These are phyloP conservation scores for Strobilomyces echinocephalus DNA, from an alignment of 768 basidiomycete genomes.

Conservation along the genomic window DNA sequence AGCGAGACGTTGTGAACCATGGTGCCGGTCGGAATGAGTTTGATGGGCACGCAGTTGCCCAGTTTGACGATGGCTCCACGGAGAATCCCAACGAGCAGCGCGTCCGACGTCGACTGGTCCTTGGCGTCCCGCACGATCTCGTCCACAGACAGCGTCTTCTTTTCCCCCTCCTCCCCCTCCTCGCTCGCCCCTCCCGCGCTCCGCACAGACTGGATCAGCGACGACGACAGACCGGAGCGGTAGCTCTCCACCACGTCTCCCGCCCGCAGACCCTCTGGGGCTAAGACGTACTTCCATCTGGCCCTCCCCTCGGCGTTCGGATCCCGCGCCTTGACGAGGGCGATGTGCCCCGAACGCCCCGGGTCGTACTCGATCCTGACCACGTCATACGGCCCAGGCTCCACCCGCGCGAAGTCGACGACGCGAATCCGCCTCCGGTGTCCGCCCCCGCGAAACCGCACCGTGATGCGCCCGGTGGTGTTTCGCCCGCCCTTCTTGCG, in stretches of 20 bases:
- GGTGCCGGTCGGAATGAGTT: constrained; percentile 88
- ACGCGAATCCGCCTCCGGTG: constrained; percentile 81
- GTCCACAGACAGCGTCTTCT: constrained; percentile 15
- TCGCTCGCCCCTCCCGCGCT: constrained; percentile 15
- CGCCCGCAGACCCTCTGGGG: constrained; percentile 82
- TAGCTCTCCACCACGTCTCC: constrained; percentile 88
- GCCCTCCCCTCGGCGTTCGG: constrained; percentile 46
- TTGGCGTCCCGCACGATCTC: constrained; percentile 22
- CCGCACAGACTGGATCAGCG: constrained; percentile 47
- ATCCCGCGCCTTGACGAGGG: constrained; percentile 68
- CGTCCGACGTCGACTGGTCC: constrained; percentile 42
- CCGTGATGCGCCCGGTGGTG: constrained; percentile 75
- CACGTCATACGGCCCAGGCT: constrained; percentile 80
- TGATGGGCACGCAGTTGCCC: constrained; percentile 90
- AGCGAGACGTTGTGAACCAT: constrained; percentile 85
- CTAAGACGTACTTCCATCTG: constrained; percentile 88
- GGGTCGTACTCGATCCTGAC: constrained; percentile 97
- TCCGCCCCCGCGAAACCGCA: constrained; percentile 87
- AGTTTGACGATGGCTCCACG: constrained; percentile 80
- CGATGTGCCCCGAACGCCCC: constrained; percentile 89
- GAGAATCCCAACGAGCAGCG: constrained; percentile 78
- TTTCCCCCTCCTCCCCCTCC: not conserved
- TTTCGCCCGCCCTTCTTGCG: constrained; percentile 88
- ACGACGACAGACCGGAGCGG: constrained; percentile 74
- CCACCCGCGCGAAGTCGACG: constrained; percentile 80